Evolutionary conservation across 2,329 filamentous ascomycete species (phyloP).

Genomic region (Grosmannia serpens): DNA sequence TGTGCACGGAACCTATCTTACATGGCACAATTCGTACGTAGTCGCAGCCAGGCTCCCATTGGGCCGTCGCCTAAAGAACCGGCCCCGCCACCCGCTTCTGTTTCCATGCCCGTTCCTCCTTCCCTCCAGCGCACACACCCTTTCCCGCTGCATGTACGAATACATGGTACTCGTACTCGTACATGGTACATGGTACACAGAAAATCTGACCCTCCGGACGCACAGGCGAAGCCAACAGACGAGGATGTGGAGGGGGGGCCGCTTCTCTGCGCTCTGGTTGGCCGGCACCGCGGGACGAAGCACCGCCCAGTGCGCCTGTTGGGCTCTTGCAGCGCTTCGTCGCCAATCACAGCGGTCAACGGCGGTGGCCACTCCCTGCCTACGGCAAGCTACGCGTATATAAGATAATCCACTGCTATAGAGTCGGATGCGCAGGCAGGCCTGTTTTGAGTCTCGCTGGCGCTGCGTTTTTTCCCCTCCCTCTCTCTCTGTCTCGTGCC

Average conservation of each 20-base stretch:
- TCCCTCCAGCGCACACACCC: background rate
- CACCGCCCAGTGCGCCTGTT: constrained; percentile 1
- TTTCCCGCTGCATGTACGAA: too few species aligned
- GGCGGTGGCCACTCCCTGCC: background rate
- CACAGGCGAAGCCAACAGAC: background rate
- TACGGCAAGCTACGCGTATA: too few species aligned
- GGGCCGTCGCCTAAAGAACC: background rate
- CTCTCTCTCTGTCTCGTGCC: too few species aligned
- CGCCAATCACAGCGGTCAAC: constrained; percentile 7
- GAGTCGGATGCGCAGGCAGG: too few species aligned
- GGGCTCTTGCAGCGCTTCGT: constrained; percentile 6
- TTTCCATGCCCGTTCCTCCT: background rate
- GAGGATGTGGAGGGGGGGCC: background rate
- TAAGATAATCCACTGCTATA: too few species aligned
- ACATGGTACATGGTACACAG: background rate
- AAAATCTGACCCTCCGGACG: background rate
- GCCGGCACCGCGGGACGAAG: background rate
- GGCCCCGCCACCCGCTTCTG: background rate
- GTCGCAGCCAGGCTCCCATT: too few species aligned
- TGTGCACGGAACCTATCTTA: too few species aligned
- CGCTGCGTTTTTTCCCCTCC: too few species aligned
- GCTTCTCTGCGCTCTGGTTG: constrained; percentile 4
- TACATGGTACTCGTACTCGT: background rate
- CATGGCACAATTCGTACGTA: too few species aligned
- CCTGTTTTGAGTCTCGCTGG: too few species aligned